Evolutionary conservation across 345 rosid species (phyloP), one percentile per base, ranked within the genome.

Genomic region (Populus ilicifolia): DNA sequence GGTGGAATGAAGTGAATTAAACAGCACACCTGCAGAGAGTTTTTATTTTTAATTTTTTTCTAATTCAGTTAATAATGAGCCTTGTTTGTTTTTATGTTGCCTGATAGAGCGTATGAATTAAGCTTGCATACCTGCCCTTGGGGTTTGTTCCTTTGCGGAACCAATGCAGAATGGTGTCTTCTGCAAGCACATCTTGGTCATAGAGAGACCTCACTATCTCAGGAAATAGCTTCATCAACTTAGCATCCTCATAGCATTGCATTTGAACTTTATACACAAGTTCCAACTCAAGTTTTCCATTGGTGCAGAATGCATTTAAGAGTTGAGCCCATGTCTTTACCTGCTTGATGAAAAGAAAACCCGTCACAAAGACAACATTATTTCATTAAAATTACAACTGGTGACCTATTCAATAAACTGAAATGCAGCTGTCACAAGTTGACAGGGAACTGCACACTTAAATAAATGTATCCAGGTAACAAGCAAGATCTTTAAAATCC

Each of bases 191-290:
- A 81, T 96, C 99, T 43, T 92, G 90, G 6, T 94, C 97, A 78
- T 96, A 96, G 43, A 96, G 96, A 35, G 93, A 82, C 79, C 92
- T 89, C 76, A 93, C 90, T 50, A 92, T 90, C 77, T 93, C 99
- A 2, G 98, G 98, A 78, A 96, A 96, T 54, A 96, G 86, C 85
- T 96, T 96, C 99, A 94, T 91, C 80, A 96, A 90, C 86, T 96
- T 96, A 11, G 98, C 93, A 82, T 96, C 99, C 86, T 94, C 99
- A 39, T 96, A 94, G 83, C 97, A 96, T 79, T 96, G 99, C 96
- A 93, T 88, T 85, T 96, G 99, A 62, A 94, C 96, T 81, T 96
- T 94, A 86, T 96, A 96, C 77, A 94, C 78, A 41, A 96, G 94
- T 78, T 96, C 99, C 83, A 96, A 89, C 92, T 94, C 93, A 69